Base-by-base conservation (phyloP, 2,329 filamentous ascomycete species). In the Xylaria sp. region DNA sequence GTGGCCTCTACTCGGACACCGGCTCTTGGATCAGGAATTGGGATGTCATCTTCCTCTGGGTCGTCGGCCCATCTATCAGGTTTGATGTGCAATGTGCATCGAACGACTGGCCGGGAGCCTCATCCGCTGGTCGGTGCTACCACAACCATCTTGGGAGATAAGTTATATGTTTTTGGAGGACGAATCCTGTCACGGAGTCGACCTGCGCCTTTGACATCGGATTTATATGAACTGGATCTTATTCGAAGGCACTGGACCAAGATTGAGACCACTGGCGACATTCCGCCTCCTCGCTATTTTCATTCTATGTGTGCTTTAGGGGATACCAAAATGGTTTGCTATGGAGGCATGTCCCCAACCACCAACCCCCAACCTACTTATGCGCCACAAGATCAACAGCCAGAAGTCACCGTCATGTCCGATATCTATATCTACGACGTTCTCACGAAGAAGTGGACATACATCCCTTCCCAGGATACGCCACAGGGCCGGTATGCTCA, bases 351-450 rank as follows among this genome's bases (percentile, higher is more conserved):
- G 96, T 98, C 95, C 10, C 94, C 95, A 0, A 88, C 90, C 12
- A 83, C 86, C 7, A 86, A 61, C n/a, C 54, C 83, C 65, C 83
- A 86, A 54, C 80, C 86, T 41, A 76, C 81, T 56, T 78, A 81
- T 25, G 80, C 81, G 18, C 76, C 82, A 3, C 83, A 85, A 68
- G 92, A 94, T 71, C 84, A 89, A 64, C 92, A 94, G 74, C 90
- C 94, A 46, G 94, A 98, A 77, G 93, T 98, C 4, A 91, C 94
- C 1, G 96, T 98, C 66, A 98, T 99, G 94, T 98, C 95, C 7
- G 96, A 99, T 81, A 94, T 98, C 65, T 93, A 98, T 80, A 93
- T 99, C 39, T 98, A 94, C 80, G 95, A 99, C 79, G 93, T 96
- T 1, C 87, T 89, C 0, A 92, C 91, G 0, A 91, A 88, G 76